Evolutionary conservation across 2,329 filamentous ascomycete genomes (phyloP).

Genomic region (Colletotrichum trifolii): DNA sequence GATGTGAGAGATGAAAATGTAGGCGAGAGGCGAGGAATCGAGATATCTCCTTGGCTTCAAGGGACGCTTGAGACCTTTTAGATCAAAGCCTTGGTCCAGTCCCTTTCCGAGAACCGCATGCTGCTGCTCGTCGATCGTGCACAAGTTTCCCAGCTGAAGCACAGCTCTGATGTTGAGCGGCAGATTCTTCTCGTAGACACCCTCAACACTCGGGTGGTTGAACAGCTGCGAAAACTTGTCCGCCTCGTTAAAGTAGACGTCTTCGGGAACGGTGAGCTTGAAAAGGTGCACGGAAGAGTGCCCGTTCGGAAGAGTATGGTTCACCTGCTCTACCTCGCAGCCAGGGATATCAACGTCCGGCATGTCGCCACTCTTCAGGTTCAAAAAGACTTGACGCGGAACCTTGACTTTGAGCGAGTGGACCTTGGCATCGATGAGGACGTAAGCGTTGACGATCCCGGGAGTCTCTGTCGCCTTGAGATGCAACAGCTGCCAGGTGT

Average conservation of each 20-base stretch:
- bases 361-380: slow-evolving; percentile 86
- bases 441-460: slow-evolving; percentile 87
- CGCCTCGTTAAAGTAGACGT: slow-evolving; percentile 84
- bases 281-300: slow-evolving; percentile 95
- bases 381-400: slow-evolving; percentile 89
- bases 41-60: slow-evolving; percentile 78
- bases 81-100: slow-evolving; percentile 91
- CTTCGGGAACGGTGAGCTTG: slow-evolving; percentile 90
- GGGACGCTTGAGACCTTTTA: slow-evolving; percentile 78
- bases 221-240: slow-evolving; percentile 86
- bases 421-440: slow-evolving; percentile 93
- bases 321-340: slow-evolving; percentile 92
- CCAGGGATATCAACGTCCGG: slow-evolving; percentile 89
- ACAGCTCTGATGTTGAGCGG: slow-evolving; percentile 88
- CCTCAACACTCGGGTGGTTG: slow-evolving; percentile 93
- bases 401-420: slow-evolving; percentile 91
- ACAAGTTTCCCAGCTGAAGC: slow-evolving; percentile 88
- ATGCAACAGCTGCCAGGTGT: slow-evolving; percentile 95
- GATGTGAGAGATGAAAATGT: slow-evolving; percentile 94
- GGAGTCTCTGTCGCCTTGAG: slow-evolving; percentile 84
- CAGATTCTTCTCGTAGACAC: slow-evolving; percentile 95
- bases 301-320: slow-evolving; percentile 92
- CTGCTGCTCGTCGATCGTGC: slow-evolving; percentile 92
- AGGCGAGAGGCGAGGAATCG: slow-evolving; percentile 77
- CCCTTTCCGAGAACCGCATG: slow-evolving; percentile 92